phyloP scores from a whole-genome alignment of 768 basidiomycete genomes.

The Suillus placidus region DNA sequence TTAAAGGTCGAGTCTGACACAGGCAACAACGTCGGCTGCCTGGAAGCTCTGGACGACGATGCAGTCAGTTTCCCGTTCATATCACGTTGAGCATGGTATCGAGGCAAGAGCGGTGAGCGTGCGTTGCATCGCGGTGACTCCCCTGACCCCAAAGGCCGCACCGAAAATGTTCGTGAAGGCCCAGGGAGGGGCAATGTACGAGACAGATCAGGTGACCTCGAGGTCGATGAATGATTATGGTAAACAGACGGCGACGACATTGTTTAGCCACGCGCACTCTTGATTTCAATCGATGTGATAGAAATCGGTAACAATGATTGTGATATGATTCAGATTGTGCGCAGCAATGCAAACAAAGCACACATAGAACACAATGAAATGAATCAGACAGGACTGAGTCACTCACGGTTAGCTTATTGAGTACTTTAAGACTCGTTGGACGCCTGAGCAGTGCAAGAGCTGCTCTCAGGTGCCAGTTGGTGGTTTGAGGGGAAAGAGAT shows the following conservation, averaged over 20 bases:
- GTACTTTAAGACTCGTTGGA: conserved; percentile 24
- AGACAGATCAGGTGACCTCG: conserved; percentile 37
- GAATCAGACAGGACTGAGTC: conserved; percentile 26
- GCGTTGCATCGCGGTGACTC: conserved; percentile 25
- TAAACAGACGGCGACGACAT: conserved; percentile 18
- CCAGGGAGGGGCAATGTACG: conserved; percentile 28
- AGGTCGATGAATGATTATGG: conserved; percentile 21
- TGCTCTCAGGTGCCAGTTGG: conserved; percentile 22
- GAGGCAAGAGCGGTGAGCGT: conserved; percentile 24
- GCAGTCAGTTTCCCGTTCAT: conserved; percentile 50
- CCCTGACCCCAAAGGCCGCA: conserved; percentile 23
- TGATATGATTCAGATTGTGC: conserved; percentile 16
- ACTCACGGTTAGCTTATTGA: conserved; percentile 28
- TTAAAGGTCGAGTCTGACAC: conserved; percentile 30
- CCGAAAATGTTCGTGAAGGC: conserved; percentile 36
- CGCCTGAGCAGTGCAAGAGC: conserved; percentile 22
- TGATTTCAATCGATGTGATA: conserved; percentile 32
- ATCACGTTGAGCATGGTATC: conserved; percentile 28
- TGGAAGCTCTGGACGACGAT: conserved; percentile 51
- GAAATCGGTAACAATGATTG: conserved; percentile 26
- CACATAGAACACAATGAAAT: conserved; percentile 36
- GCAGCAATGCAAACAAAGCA: conserved; percentile 25
- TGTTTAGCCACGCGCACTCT: conserved; percentile 15
- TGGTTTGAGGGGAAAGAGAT: conserved; percentile 25
- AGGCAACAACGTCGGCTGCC: conserved; percentile 57